These are phyloP conservation scores for Entomortierella lignicola DNA, from an alignment of 192 early-diverging fungal species.

Conservation along the genomic window DNA sequence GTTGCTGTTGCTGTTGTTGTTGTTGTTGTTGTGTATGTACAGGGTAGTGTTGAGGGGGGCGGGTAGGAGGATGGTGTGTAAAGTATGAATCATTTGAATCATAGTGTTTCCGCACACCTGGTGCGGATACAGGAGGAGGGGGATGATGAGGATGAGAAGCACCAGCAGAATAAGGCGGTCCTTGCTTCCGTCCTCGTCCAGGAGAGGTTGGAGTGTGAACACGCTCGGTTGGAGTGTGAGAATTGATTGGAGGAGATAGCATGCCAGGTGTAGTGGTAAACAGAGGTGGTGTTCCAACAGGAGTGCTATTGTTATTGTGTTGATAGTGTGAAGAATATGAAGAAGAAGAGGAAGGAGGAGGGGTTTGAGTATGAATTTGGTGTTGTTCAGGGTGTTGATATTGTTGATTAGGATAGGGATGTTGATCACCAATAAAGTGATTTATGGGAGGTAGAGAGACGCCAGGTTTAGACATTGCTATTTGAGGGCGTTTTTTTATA, in stretches of 20 bases:
- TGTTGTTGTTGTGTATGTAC: constrained; percentile 16
- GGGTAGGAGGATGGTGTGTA: constrained; percentile 16
- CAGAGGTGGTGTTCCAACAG: constrained; percentile 18
- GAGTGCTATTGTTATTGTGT: not conserved
- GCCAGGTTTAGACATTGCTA: constrained; percentile 13
- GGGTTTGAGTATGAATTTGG: not conserved
- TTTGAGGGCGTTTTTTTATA: not conserved
- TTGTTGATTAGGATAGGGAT: constrained; percentile 2
- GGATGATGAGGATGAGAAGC: not conserved
- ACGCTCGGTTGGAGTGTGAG: constrained; percentile 23
- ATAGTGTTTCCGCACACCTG: not conserved
- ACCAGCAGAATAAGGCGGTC: not conserved
- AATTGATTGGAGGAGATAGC: constrained; percentile 20
- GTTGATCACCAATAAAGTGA: constrained; percentile 9
- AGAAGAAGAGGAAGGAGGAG: constrained; percentile 13
- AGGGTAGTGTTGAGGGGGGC: constrained; percentile 4
- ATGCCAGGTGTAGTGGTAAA: constrained; percentile 30
- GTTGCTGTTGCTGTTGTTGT: constrained; percentile 7
- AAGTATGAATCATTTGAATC: constrained; percentile 43
- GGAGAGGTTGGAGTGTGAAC: constrained; percentile 15
- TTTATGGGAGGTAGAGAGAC: constrained; percentile 21
- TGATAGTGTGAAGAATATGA: constrained; percentile 1
- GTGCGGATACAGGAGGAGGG: too few relatives aligned
- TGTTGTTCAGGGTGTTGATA: constrained; percentile 4
- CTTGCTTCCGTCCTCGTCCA: constrained; percentile 15